phyloP scores from a whole-genome alignment of 1,284 basidiomycete genomes.

The Puccinia hordei region DNA sequence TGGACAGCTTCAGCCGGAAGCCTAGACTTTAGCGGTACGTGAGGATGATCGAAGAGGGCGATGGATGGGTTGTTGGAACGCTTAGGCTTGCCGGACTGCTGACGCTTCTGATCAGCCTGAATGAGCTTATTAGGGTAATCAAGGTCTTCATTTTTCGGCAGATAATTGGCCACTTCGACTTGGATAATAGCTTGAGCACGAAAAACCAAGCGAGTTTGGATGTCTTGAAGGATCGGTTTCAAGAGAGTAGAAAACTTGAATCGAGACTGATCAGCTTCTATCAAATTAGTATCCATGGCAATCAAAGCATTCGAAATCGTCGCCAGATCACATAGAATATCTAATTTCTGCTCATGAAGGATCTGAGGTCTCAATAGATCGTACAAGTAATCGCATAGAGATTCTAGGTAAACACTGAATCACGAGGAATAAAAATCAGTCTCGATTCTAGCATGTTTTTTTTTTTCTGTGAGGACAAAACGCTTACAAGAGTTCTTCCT shows the following conservation, averaged over 20 bases:
- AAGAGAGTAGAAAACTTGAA: conserved; percentile 66
- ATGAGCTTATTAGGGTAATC: conserved; percentile 76
- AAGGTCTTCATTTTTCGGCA: conserved; percentile 73
- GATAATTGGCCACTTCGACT: conserved; percentile 78
- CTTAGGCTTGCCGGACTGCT: conserved; percentile 55
- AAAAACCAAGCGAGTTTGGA: conserved; percentile 88
- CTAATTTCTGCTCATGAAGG: conserved; percentile 81
- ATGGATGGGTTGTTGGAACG: not conserved
- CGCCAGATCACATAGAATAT: conserved; percentile 85
- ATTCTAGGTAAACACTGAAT: conserved; percentile 77
- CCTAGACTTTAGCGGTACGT: conserved; percentile 65
- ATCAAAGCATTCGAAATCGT: conserved; percentile 89
- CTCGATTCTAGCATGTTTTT: not conserved
- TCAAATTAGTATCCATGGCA: conserved; percentile 73
- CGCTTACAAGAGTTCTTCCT: conserved; percentile 77
- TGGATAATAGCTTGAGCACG: conserved; percentile 87
- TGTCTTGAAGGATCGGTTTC: conserved; percentile 86
- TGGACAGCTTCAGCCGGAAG: conserved; percentile 73
- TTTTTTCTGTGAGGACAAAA: not conserved
- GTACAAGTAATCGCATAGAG: conserved; percentile 85
- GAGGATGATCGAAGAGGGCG: conserved; percentile 49
- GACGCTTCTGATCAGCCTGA: conserved; percentile 61
- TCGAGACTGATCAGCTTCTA: conserved; percentile 59
- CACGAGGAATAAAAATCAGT: not conserved
- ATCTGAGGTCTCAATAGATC: conserved; percentile 90